phyloP scores from a whole-genome alignment of 345 rosid genomes.

The Mercurialis annua region DNA sequence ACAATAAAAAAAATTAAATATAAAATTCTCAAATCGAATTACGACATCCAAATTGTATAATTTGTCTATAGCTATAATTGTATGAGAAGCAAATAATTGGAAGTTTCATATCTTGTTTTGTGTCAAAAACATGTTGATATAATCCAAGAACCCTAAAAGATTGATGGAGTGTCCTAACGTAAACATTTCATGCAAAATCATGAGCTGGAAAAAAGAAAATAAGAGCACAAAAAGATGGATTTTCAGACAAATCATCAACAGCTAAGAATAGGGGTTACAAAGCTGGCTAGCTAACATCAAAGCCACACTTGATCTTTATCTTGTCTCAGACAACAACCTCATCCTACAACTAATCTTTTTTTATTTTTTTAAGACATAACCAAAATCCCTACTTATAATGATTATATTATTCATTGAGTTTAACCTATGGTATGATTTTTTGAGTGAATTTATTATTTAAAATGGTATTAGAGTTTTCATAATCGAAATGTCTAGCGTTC shows the following conservation, averaged over 20 bases:
- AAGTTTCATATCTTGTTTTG: background rate
- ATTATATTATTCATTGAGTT: no score
- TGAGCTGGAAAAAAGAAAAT: background rate
- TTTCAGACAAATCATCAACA: slow-evolving; percentile 15
- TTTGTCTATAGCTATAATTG: background rate
- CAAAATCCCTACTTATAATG: no score
- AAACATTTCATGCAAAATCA: slow-evolving; percentile 2
- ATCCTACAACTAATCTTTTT: slow-evolving; percentile 1
- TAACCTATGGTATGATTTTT: no score
- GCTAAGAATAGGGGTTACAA: slow-evolving; percentile 4
- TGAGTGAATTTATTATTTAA: no score
- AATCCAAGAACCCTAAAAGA: slow-evolving; percentile 4
- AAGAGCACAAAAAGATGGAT: background rate
- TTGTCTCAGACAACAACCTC: slow-evolving; percentile 18
- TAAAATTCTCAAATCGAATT: no score
- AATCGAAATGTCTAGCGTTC: no score
- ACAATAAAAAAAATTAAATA: no score
- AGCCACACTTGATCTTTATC: slow-evolving; percentile 19
- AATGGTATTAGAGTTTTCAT: no score
- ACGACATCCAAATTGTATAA: background rate
- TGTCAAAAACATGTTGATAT: background rate
- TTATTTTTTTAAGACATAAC: background rate
- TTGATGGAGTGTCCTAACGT: background rate
- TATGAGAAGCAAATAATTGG: background rate
- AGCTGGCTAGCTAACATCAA: slow-evolving; percentile 5